Percentiles rank a stretch among this genome's conserved stretches.
Conservation (phyloP, 148 eudicot genomes). For the Cornus suecica region DNA sequence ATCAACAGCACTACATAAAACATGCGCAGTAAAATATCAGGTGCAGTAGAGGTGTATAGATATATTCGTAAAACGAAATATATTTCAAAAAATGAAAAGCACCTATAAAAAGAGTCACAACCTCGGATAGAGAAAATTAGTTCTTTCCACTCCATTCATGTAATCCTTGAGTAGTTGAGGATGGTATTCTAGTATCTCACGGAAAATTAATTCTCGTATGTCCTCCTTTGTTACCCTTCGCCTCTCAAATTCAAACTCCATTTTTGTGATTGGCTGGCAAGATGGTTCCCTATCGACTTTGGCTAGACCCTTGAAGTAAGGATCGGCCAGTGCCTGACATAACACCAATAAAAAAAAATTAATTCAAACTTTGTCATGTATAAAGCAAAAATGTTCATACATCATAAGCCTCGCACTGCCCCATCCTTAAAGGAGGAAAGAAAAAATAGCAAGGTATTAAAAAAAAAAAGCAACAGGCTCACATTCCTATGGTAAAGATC, state of each 20-base stretch:
- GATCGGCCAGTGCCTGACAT: conserved; percentile 63
- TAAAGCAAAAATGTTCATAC: not conserved
- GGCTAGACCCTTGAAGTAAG: conserved; percentile 66
- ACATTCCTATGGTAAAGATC: not conserved
- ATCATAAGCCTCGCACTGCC: not conserved
- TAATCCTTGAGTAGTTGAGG: conserved; percentile 71
- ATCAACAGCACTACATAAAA: conserved; percentile 52
- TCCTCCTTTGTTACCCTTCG: conserved; percentile 62
- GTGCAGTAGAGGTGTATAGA: not conserved
- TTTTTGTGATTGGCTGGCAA: conserved; percentile 57
- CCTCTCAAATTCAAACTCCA: conserved; percentile 74
- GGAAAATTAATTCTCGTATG: conserved; percentile 55
- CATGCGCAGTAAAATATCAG: not conserved
- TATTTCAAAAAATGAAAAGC: not conserved
- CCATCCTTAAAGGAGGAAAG: not conserved
- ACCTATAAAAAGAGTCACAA: conserved; percentile 13
- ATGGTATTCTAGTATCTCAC: conserved; percentile 70
- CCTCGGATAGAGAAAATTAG: conserved; percentile 70
- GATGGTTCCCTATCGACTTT: conserved; percentile 69
- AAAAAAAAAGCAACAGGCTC: not conserved
- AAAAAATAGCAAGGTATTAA: not conserved
- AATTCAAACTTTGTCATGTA: not conserved
- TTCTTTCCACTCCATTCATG: conserved; percentile 49
- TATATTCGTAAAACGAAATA: not conserved
- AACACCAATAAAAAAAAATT: not conserved